phyloP scores from a whole-genome alignment of 2,329 filamentous ascomycete genomes.

The Fusarium pseudograminearum region DNA sequence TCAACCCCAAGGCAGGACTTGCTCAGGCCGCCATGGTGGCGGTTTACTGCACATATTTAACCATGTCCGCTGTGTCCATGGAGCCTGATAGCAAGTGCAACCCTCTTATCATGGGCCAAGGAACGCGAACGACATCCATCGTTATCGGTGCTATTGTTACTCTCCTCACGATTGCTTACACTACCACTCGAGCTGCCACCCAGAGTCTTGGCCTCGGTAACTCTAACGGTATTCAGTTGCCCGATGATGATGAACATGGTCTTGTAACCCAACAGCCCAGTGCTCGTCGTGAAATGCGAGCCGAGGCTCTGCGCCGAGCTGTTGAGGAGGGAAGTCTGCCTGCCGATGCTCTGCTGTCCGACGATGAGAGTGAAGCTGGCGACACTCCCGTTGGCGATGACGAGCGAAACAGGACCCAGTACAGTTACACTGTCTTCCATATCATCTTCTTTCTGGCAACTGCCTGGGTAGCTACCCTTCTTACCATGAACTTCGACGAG shows the following conservation, averaged over 20 bases:
- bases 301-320: slow-evolving; percentile 88
- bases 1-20: slow-evolving; percentile 91
- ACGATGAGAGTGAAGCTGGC: slow-evolving; percentile 74
- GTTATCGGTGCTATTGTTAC: slow-evolving; percentile 95
- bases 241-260: slow-evolving; percentile 84
- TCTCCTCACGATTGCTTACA: slow-evolving; percentile 97
- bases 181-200: slow-evolving; percentile 94
- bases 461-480: slow-evolving; percentile 91
- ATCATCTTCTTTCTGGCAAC: slow-evolving; percentile 98
- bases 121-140: slow-evolving; percentile 89
- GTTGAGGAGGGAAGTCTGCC: slow-evolving; percentile 94
- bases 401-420: slow-evolving; percentile 89
- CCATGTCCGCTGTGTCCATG: slow-evolving; percentile 98
- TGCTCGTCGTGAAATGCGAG: slow-evolving; percentile 88
- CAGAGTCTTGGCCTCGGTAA: slow-evolving; percentile 80
- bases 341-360: slow-evolving; percentile 85
- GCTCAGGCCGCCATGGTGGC: slow-evolving; percentile 99
- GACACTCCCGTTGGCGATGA: slow-evolving; percentile 80
- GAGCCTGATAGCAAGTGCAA: slow-evolving; percentile 97
- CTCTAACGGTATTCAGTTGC: slow-evolving; percentile 64
- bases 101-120: slow-evolving; percentile 85
- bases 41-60: slow-evolving; percentile 98
- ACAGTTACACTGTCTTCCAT: slow-evolving; percentile 96
- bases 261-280: slow-evolving; percentile 88
- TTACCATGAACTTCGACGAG: slow-evolving; percentile 79